Percentiles rank a stretch among this genome's conserved stretches.
phyloP scores from a whole-genome alignment of 306 rosid species.

The Datisca glomerata region DNA sequence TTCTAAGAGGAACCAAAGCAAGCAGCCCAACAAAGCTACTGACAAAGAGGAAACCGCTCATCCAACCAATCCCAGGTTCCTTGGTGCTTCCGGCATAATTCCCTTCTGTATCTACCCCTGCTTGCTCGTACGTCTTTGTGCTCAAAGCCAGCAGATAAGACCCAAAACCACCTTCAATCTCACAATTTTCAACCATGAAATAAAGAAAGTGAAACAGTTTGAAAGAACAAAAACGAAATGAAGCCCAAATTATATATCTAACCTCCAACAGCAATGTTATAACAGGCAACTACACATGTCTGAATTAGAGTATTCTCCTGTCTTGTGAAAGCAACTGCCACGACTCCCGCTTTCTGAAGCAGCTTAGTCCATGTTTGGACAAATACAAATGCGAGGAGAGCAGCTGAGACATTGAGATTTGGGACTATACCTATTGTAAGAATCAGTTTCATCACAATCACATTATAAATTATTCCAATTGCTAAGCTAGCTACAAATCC shows the following conservation, averaged over 20 bases:
- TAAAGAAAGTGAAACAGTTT: not conserved
- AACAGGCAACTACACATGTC: slow-evolving; percentile 96
- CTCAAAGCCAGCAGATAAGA: slow-evolving; percentile 77
- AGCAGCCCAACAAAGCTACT: slow-evolving; percentile 86
- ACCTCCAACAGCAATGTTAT: slow-evolving; percentile 89
- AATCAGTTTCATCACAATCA: slow-evolving; percentile 79
- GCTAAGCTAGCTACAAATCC: slow-evolving; percentile 58
- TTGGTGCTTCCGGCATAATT: slow-evolving; percentile 71
- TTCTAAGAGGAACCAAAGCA: slow-evolving; percentile 91
- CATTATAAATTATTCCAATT: slow-evolving; percentile 77
- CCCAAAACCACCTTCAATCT: slow-evolving; percentile 80
- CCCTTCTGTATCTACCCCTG: slow-evolving; percentile 68
- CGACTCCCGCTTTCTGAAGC: slow-evolving; percentile 67
- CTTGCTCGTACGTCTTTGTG: slow-evolving; percentile 69
- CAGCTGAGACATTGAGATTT: slow-evolving; percentile 92
- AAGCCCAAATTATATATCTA: no score
- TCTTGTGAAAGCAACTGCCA: slow-evolving; percentile 71
- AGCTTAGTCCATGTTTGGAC: slow-evolving; percentile 71
- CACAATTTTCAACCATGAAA: not conserved
- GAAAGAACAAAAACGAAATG: not conserved
- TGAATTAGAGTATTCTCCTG: slow-evolving; percentile 93
- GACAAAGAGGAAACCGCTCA: slow-evolving; percentile 82
- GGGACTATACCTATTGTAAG: slow-evolving; percentile 95
- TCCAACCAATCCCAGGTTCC: slow-evolving; percentile 91
- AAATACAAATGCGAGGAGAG: slow-evolving; percentile 85